Percentiles rank a stretch among this genome's conserved stretches.
phyloP scores from a whole-genome alignment of 2,329 filamentous ascomycete genomes.

The Aspergillus eucalypticola region DNA sequence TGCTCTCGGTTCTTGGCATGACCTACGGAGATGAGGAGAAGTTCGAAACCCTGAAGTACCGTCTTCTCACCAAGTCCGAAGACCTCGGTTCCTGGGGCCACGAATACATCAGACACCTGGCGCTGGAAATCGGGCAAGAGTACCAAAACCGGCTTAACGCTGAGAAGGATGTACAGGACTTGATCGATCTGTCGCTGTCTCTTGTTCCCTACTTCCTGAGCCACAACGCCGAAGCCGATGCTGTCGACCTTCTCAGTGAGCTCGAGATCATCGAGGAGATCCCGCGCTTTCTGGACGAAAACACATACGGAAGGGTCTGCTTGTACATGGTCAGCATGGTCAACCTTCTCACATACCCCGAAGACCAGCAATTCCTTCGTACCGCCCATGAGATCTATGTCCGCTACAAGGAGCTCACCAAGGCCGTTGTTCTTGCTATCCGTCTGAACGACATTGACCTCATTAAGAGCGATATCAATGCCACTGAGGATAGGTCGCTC shows the following conservation, averaged over 20 bases:
- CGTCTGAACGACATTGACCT: slow-evolving; percentile 83
- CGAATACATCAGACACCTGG: slow-evolving; percentile 94
- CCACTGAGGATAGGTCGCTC: slow-evolving; percentile 75
- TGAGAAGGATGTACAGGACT: slow-evolving; percentile 79
- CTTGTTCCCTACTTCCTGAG: slow-evolving; percentile 93
- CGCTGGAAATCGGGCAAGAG: slow-evolving; percentile 92
- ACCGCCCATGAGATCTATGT: slow-evolving; percentile 94
- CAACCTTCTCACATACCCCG: slow-evolving; percentile 92
- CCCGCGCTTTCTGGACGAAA: slow-evolving; percentile 83
- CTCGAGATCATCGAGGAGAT: slow-evolving; percentile 95
- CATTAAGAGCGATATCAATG: slow-evolving; percentile 78
- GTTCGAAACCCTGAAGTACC: slow-evolving; percentile 94
- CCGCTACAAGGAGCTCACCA: slow-evolving; percentile 86
- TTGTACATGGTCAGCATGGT: slow-evolving; percentile 99
- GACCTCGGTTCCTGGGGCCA: slow-evolving; percentile 98
- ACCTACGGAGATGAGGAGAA: slow-evolving; percentile 96
- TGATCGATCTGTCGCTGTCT: slow-evolving; percentile 78
- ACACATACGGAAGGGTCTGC: slow-evolving; percentile 90
- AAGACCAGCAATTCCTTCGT: slow-evolving; percentile 92
- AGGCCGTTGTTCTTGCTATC: slow-evolving; percentile 93
- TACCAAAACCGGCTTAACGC: slow-evolving; percentile 84
- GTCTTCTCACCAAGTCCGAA: slow-evolving; percentile 81
- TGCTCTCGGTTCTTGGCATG: slow-evolving; percentile 97
- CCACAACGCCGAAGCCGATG: slow-evolving; percentile 97
- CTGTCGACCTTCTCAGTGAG: slow-evolving; percentile 94